Evolutionary conservation across 164 flowering plant species (phyloP).

Genomic region (Cinnamomum micranthum): DNA sequence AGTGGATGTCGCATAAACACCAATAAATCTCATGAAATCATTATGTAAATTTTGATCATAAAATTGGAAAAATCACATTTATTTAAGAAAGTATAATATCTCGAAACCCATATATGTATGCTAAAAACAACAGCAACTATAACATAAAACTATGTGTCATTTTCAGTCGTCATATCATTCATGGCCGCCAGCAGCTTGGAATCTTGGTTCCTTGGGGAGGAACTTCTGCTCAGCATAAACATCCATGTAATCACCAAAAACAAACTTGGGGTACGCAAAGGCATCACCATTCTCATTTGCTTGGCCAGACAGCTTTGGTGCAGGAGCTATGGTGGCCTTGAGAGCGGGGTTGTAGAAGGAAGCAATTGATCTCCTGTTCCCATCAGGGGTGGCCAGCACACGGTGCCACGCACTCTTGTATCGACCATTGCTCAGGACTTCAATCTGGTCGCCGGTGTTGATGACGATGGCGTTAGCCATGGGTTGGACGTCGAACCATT

Average conservation of each 20-base stretch:
- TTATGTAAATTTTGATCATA: too few species aligned
- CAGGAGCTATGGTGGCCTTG: slow-evolving; percentile 77
- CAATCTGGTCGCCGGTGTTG: slow-evolving; percentile 93
- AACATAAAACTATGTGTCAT: background rate
- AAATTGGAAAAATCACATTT: too few species aligned
- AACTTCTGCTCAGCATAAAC: slow-evolving; percentile 80
- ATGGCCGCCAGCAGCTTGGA: slow-evolving; percentile 47
- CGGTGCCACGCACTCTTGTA: slow-evolving; percentile 93
- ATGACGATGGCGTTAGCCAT: slow-evolving; percentile 69
- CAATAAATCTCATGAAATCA: too few species aligned
- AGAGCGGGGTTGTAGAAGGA: slow-evolving; percentile 83
- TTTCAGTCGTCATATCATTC: background rate
- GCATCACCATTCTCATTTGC: background rate
- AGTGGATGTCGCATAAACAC: too few species aligned
- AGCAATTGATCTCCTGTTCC: slow-evolving; percentile 79
- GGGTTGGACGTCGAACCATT: slow-evolving; percentile 89
- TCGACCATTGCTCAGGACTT: slow-evolving; percentile 79
- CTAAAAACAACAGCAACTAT: background rate
- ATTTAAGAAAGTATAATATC: too few species aligned
- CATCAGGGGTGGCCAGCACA: slow-evolving; percentile 44
- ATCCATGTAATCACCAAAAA: slow-evolving; percentile 87
- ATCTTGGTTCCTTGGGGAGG: slow-evolving; percentile 85
- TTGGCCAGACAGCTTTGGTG: slow-evolving; percentile 40
- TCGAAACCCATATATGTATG: too few species aligned
- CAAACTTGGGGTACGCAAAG: slow-evolving; percentile 59